Evolutionary conservation across 768 basidiomycete genomes (phyloP).

Genomic region (Hypholoma fasciculare): DNA sequence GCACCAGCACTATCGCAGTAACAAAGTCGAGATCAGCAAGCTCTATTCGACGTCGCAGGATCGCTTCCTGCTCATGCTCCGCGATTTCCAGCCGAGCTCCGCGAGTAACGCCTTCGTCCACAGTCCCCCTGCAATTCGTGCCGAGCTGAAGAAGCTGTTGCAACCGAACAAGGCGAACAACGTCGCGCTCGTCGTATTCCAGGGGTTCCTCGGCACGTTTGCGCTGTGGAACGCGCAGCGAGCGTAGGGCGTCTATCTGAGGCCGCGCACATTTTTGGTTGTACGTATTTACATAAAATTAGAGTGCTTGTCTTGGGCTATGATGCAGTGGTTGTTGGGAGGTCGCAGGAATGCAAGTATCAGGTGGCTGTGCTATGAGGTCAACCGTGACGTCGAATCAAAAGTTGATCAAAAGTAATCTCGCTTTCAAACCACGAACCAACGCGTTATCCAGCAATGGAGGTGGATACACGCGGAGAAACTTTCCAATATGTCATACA

Average conservation of each 20-base stretch:
- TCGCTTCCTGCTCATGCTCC: slow-evolving; percentile 9
- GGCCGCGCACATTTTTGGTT: too few relatives aligned
- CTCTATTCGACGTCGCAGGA: slow-evolving; percentile 9
- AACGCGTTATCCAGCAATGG: slow-evolving; percentile 2
- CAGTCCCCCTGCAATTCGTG: background rate
- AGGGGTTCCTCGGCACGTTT: slow-evolving; percentile 3
- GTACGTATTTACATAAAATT: too few relatives aligned
- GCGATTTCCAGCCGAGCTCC: background rate
- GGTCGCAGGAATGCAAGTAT: too few relatives aligned
- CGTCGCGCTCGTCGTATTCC: slow-evolving; percentile 7
- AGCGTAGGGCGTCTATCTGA: too few relatives aligned
- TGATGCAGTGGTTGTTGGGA: too few relatives aligned
- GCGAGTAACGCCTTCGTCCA: background rate
- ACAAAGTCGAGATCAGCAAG: slow-evolving; percentile 2
- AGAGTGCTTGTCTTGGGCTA: too few relatives aligned
- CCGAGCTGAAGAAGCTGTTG: background rate
- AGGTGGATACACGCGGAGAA: slow-evolving; percentile 21
- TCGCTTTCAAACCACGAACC: too few relatives aligned
- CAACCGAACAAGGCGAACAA: slow-evolving; percentile 5
- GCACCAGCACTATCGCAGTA: slow-evolving; percentile 12
- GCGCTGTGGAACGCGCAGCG: slow-evolving; percentile 8
- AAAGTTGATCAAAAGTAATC: too few relatives aligned
- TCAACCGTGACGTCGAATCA: too few relatives aligned
- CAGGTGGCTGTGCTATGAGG: too few relatives aligned
- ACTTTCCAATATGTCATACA: slow-evolving; percentile 49